Conservation (phyloP, 2,329 filamentous ascomycete species). For the Lachnellula suecica region DNA sequence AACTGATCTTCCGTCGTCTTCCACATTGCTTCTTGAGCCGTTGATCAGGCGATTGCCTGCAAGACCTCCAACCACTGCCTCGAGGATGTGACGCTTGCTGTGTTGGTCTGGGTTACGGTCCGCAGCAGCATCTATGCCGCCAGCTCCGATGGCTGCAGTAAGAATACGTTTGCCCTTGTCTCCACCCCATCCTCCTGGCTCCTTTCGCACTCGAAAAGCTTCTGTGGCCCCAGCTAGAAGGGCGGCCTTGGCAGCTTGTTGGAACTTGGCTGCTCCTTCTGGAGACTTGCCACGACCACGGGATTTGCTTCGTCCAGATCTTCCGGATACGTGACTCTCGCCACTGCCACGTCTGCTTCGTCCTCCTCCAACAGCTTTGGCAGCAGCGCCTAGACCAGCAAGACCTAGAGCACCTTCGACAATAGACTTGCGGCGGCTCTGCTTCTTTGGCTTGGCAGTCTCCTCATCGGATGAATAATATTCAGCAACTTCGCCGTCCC, state of each 20-base stretch:
- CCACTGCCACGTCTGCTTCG: constrained; percentile 39
- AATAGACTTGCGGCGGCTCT: constrained; percentile 64
- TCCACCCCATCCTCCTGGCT: constrained; percentile 85
- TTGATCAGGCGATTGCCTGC: constrained; percentile 84
- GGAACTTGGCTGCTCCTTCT: constrained; percentile 59
- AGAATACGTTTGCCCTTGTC: constrained; percentile 90
- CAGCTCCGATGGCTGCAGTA: constrained; percentile 83
- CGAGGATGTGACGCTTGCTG: constrained; percentile 80
- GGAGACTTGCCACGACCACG: constrained; percentile 49
- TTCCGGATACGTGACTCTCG: constrained; percentile 43
- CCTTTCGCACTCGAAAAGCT: constrained; percentile 86
- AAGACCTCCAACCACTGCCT: constrained; percentile 86
- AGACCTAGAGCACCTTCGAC: constrained; percentile 62
- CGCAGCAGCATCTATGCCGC: constrained; percentile 76
- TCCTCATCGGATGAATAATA: constrained; percentile 60
- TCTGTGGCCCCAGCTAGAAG: constrained; percentile 87
- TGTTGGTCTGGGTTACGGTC: constrained; percentile 66
- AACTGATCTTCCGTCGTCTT: constrained; percentile 42
- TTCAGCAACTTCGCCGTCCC: constrained; percentile 50
- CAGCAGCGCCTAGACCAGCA: constrained; percentile 60
- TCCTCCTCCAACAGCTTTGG: constrained; percentile 56
- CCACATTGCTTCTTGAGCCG: constrained; percentile 67
- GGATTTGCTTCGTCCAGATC: constrained; percentile 45
- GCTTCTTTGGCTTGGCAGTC: constrained; percentile 41
- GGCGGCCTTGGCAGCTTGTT: constrained; percentile 89